Conservation (phyloP, 2,329 filamentous ascomycete species). For the Pseudodiploospora longispora region DNA sequence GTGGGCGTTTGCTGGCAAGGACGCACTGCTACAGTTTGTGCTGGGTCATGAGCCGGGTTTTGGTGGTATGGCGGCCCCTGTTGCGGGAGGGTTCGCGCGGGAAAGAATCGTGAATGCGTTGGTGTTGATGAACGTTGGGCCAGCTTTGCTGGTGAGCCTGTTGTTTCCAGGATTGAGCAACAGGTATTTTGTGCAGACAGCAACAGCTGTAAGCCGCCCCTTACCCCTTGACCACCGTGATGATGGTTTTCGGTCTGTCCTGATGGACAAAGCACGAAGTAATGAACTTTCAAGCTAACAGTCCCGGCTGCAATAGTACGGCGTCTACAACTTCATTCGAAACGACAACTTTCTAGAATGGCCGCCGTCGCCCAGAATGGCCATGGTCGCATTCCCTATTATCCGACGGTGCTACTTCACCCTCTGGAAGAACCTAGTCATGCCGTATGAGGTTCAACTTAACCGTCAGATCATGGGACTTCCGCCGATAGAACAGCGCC, state of each 20-base stretch:
- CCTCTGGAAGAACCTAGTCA: constrained; percentile 38
- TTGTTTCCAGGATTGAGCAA: constrained; percentile 35
- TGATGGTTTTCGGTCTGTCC: background rate
- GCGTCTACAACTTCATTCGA: constrained; percentile 35
- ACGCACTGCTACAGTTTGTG: constrained; percentile 35
- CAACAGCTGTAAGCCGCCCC: constrained; percentile 30
- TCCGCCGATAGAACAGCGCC: constrained; percentile 20
- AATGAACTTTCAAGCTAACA: constrained; percentile 3
- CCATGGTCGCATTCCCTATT: constrained; percentile 42
- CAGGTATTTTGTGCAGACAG: constrained; percentile 33
- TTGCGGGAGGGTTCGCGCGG: constrained; percentile 17
- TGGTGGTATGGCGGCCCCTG: constrained; percentile 16
- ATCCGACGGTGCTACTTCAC: constrained; percentile 36
- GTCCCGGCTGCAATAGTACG: constrained; percentile 30
- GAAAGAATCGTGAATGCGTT: constrained; percentile 25
- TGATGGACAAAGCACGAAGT: background rate
- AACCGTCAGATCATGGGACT: constrained; percentile 38
- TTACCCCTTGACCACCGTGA: background rate
- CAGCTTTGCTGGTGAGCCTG: constrained; percentile 36
- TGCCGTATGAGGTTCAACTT: constrained; percentile 39
- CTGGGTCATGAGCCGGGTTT: constrained; percentile 23
- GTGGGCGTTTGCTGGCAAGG: constrained; percentile 43
- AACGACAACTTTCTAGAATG: constrained; percentile 39
- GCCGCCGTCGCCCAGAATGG: constrained; percentile 46
- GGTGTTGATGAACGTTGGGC: constrained; percentile 37